phyloP scores from a whole-genome alignment of 192 early-diverging fungal genomes.

The Coemansia asiatica region DNA sequence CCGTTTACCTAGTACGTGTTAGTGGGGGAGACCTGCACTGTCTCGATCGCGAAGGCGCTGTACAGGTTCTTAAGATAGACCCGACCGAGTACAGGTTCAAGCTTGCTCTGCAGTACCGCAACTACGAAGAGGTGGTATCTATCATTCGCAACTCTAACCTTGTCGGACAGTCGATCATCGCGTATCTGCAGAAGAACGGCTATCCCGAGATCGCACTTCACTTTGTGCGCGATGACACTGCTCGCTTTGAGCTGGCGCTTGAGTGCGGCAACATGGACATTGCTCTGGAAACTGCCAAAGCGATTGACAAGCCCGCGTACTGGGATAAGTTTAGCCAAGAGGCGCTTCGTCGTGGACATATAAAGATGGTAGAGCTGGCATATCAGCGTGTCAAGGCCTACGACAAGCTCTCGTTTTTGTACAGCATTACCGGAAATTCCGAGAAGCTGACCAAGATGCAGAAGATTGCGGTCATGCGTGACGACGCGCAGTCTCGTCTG shows the following conservation, averaged over 20 bases:
- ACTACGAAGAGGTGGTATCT: slow-evolving; percentile 95
- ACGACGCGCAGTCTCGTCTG: slow-evolving; percentile 85
- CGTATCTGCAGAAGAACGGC: slow-evolving; percentile 98
- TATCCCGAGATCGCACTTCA: slow-evolving; percentile 98
- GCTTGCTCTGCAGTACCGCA: slow-evolving; percentile 81
- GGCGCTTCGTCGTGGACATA: slow-evolving; percentile 86
- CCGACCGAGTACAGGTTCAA: slow-evolving; percentile 99
- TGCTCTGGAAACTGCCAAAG: slow-evolving; percentile 91
- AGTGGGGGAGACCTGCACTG: slow-evolving; percentile 84
- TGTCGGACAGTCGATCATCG: slow-evolving; percentile 98
- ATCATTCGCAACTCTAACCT: slow-evolving; percentile 96
- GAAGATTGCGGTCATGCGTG: slow-evolving; percentile 85
- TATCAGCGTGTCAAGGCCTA: slow-evolving; percentile 91
- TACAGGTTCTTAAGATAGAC: slow-evolving; percentile 85
- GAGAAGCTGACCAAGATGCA: slow-evolving; percentile 95
- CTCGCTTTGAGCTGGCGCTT: slow-evolving; percentile 93
- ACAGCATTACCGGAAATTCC: slow-evolving; percentile 86
- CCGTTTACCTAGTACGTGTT: slow-evolving; percentile 86
- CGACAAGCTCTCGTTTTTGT: slow-evolving; percentile 93
- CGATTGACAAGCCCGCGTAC: slow-evolving; percentile 83
- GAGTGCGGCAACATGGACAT: slow-evolving; percentile 97
- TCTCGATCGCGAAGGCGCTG: slow-evolving; percentile 88
- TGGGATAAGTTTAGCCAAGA: slow-evolving; percentile 89
- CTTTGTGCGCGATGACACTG: slow-evolving; percentile 96
- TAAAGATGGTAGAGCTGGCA: slow-evolving; percentile 80